A percentile compares a stretch with the other conserved stretches of the same genome.
Conservation (phyloP, 805 yeast genomes). For the Ogataea pilisensis region DNA sequence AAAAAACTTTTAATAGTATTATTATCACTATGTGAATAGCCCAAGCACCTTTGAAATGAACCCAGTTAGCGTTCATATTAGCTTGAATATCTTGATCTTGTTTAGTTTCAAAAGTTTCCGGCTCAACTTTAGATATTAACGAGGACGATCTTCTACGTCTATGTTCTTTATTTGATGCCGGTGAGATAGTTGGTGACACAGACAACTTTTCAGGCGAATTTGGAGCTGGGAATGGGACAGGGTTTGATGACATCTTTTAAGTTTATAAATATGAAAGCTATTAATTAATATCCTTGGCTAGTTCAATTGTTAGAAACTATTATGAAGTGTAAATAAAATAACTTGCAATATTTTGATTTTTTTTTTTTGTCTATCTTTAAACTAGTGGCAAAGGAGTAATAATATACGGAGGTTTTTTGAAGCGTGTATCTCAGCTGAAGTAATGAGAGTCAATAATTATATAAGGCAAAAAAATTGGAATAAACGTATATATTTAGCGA, state of each 20-base stretch:
- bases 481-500: too few relatives aligned
- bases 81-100: slow-evolving; percentile 87
- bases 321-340: slow-evolving; percentile 1
- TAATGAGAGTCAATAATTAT: too few relatives aligned
- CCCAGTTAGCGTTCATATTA: slow-evolving; percentile 95
- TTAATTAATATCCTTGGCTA: background rate
- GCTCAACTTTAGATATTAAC: slow-evolving; percentile 86
- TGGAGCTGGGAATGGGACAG: slow-evolving; percentile 31
- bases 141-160: slow-evolving; percentile 76
- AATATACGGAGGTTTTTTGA: background rate
- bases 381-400: background rate
- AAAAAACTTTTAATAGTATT: slow-evolving; percentile 65
- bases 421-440: too few relatives aligned
- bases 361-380: too few relatives aligned
- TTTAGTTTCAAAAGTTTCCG: slow-evolving; percentile 86
- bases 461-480: too few relatives aligned
- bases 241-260: slow-evolving; percentile 15
- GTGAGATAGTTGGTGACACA: slow-evolving; percentile 33
- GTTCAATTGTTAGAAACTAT: too few relatives aligned
- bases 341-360: background rate
- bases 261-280: background rate
- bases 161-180: slow-evolving; percentile 30
- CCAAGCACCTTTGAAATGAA: slow-evolving; percentile 96
- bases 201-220: slow-evolving; percentile 32
- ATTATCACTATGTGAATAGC: slow-evolving; percentile 83